phyloP scores from a whole-genome alignment of 768 basidiomycete genomes.

The Suillus spraguei region DNA sequence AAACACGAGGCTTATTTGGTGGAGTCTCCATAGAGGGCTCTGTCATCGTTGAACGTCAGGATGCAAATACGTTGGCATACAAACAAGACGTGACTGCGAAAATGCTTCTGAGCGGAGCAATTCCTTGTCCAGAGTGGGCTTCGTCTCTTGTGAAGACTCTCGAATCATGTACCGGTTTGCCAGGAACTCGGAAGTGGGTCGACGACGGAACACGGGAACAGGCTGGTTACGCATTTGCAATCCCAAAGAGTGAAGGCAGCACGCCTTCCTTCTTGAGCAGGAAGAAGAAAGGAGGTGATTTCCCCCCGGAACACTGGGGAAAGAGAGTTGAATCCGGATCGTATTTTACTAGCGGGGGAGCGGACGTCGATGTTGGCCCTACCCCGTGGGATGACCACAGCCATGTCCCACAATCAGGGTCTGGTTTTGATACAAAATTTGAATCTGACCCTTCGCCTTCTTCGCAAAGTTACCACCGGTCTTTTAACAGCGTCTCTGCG shows the following conservation, averaged over 20 bases:
- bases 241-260: constrained; percentile 35
- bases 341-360: constrained; percentile 42
- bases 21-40: constrained; percentile 89
- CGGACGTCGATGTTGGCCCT: constrained; percentile 22
- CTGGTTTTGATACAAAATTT: constrained; percentile 45
- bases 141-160: constrained; percentile 72
- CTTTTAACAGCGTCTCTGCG: constrained; percentile 22
- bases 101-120: constrained; percentile 75
- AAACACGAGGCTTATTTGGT: constrained; percentile 92
- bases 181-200: constrained; percentile 70
- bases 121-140: constrained; percentile 82
- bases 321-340: constrained; percentile 49
- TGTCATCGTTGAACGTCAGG: constrained; percentile 91
- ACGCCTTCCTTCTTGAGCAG: constrained; percentile 34
- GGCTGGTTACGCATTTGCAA: constrained; percentile 60
- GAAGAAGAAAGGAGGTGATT: constrained; percentile 52
- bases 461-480: constrained; percentile 30
- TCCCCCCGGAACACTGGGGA: constrained; percentile 72
- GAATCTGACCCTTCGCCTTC: constrained; percentile 43
- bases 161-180: constrained; percentile 69
- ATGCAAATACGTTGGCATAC: constrained; percentile 89
- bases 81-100: constrained; percentile 70
- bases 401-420: constrained; percentile 15
- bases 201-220: constrained; percentile 46
- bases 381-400: constrained; percentile 34